Evolutionary conservation across 345 rosid genomes (phyloP).

Genomic region (Lepidium aucheri): DNA sequence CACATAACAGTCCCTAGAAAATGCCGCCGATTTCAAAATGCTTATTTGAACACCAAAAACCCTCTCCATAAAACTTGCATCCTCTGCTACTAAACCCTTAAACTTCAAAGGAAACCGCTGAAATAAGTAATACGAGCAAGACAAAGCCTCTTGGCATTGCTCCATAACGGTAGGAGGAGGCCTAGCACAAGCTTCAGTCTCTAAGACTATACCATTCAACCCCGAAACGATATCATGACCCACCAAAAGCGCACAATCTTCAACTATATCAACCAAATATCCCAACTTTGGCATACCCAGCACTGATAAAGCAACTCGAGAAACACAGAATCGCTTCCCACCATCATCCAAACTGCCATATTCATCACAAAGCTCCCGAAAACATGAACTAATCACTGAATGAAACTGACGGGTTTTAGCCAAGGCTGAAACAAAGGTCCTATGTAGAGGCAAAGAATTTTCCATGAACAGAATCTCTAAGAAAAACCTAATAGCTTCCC

Average conservation of each 20-base stretch:
- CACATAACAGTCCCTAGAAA: slow-evolving; percentile 86
- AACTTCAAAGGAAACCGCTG: slow-evolving; percentile 69
- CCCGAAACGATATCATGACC: slow-evolving; percentile 66
- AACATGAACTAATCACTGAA: slow-evolving; percentile 41
- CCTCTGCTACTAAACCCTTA: slow-evolving; percentile 31
- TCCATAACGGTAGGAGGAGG: slow-evolving; percentile 90
- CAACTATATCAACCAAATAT: slow-evolving; percentile 59
- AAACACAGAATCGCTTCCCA: slow-evolving; percentile 63
- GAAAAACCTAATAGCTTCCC: slow-evolving; percentile 45
- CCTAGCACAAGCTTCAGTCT: slow-evolving; percentile 53
- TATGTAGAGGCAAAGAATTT: slow-evolving; percentile 74
- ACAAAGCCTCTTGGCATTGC: slow-evolving; percentile 89
- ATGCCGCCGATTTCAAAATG: slow-evolving; percentile 52
- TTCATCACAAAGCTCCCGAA: slow-evolving; percentile 56
- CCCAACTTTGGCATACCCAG: slow-evolving; percentile 91
- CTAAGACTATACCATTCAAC: slow-evolving; percentile 51
- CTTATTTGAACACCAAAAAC: slow-evolving; percentile 48
- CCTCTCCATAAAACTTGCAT: slow-evolving; percentile 43
- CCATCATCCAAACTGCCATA: slow-evolving; percentile 34
- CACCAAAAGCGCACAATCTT: slow-evolving; percentile 66
- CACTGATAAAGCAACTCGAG: slow-evolving; percentile 70
- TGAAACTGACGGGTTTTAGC: slow-evolving; percentile 47
- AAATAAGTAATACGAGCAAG: slow-evolving; percentile 86
- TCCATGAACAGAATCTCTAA: slow-evolving; percentile 71
- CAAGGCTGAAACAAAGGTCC: slow-evolving; percentile 62